Percentiles rank a stretch among this genome's conserved stretches.
Conservation (phyloP, 768 basidiomycete genomes). For the Naganishia kalamii region DNA sequence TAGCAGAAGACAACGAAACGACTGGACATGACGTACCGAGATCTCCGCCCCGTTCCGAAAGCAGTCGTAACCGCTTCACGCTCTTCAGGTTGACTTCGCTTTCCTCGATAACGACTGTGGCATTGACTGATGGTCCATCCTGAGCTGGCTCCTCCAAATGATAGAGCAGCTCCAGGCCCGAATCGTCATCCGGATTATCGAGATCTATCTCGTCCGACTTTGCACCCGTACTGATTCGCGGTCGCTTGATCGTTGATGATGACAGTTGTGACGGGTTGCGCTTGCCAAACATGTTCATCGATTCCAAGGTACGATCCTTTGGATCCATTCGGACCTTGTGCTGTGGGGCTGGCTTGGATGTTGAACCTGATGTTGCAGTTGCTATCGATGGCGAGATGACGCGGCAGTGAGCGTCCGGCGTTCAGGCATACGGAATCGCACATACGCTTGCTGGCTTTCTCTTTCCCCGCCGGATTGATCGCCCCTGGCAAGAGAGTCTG, state of each 20-base stretch:
- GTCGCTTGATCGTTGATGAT: slow-evolving; percentile 16
- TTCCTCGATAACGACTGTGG: slow-evolving; percentile 52
- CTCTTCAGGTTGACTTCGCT: slow-evolving; percentile 49
- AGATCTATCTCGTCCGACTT: slow-evolving; percentile 41
- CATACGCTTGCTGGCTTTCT: neutral
- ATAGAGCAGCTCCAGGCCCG: slow-evolving; percentile 35
- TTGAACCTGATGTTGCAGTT: neutral
- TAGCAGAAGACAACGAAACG: neutral
- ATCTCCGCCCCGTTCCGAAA: slow-evolving; percentile 60
- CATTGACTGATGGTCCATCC: neutral
- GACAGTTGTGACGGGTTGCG: slow-evolving; percentile 52
- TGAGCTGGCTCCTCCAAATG: slow-evolving; percentile 32
- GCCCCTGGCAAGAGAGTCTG: slow-evolving; percentile 46
- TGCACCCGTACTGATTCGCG: slow-evolving; percentile 15
- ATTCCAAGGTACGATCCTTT: slow-evolving; percentile 83
- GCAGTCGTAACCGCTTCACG: slow-evolving; percentile 60
- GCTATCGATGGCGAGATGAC: slow-evolving; percentile 1
- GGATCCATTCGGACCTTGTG: slow-evolving; percentile 88
- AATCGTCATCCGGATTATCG: slow-evolving; percentile 54
- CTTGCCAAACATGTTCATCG: slow-evolving; percentile 69
- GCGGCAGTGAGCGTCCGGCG: neutral
- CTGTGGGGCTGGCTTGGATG: slow-evolving; percentile 54
- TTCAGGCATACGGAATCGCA: neutral
- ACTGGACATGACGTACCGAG: slow-evolving; percentile 53
- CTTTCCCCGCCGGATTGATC: slow-evolving; percentile 21